phyloP scores from a whole-genome alignment of 2,329 filamentous ascomycete genomes.

The Fusarium multiceps region DNA sequence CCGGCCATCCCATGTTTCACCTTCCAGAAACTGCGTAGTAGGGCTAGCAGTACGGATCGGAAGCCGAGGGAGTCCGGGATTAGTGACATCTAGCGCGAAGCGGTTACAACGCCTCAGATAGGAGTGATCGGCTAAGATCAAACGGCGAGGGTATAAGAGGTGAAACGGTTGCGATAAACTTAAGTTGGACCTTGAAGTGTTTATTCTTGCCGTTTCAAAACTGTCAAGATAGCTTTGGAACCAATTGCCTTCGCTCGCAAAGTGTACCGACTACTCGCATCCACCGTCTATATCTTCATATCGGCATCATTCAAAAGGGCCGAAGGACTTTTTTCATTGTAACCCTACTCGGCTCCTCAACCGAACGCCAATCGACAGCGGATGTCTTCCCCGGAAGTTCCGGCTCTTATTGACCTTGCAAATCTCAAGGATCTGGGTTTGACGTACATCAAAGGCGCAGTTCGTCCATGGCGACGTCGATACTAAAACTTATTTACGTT shows the following conservation, averaged over 20 bases:
- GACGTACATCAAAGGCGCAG: background rate
- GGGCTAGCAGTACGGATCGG: background rate
- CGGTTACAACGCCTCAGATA: background rate
- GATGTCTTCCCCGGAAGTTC: background rate
- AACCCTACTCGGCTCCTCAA: background rate
- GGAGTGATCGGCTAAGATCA: background rate
- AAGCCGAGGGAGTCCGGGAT: background rate
- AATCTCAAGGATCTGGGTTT: background rate
- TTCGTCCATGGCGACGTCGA: background rate
- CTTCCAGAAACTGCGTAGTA: background rate
- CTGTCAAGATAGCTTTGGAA: too few relatives aligned
- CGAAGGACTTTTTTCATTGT: background rate
- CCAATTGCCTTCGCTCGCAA: too few relatives aligned
- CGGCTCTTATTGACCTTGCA: background rate
- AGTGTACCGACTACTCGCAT: too few relatives aligned
- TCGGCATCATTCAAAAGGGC: background rate
- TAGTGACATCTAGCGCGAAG: background rate
- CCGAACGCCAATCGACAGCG: background rate
- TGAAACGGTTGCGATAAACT: background rate
- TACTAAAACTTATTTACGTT: background rate
- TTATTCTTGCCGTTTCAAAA: too few relatives aligned
- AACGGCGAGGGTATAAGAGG: background rate
- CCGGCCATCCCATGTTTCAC: background rate
- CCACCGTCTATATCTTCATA: accelerated
- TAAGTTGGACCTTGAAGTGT: too few relatives aligned